These are phyloP conservation scores for Leptographium lundbergii DNA, from an alignment of 2,329 filamentous ascomycete species.

Conservation along the genomic window DNA sequence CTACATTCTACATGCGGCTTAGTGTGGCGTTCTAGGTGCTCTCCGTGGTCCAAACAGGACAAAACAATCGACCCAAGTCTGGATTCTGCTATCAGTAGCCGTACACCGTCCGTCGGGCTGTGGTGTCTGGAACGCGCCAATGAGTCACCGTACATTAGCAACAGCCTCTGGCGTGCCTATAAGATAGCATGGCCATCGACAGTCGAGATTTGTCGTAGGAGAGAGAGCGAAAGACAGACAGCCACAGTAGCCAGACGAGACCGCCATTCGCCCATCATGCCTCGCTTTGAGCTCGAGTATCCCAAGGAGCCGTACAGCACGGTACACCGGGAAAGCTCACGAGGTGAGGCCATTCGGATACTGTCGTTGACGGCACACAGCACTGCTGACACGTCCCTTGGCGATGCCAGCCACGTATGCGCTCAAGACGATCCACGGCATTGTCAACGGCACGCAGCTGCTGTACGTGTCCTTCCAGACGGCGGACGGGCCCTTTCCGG, in stretches of 20 bases:
- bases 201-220: neutral
- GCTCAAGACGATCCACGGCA: constrained; percentile 56
- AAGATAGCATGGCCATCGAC: neutral
- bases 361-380: too few species aligned
- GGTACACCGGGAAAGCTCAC: constrained; percentile 52
- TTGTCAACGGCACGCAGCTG: constrained; percentile 62
- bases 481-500: constrained; percentile 55
- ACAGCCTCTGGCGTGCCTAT: neutral
- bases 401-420: constrained; percentile 51
- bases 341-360: constrained; percentile 32
- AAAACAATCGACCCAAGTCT: neutral
- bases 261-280: constrained; percentile 29
- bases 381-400: neutral
- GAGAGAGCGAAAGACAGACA: neutral
- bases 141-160: neutral
- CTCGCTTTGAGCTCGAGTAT: constrained; percentile 38
- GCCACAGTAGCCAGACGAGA: neutral
- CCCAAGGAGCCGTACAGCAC: constrained; percentile 52
- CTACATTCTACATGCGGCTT: neutral
- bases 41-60: neutral
- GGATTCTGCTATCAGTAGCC: neutral
- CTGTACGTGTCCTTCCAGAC: constrained; percentile 69
- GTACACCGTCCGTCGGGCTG: neutral
- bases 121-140: neutral
- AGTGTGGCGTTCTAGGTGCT: neutral